Conservation (phyloP, 2,329 filamentous ascomycete species). For the Aspergillus caelatus region DNA sequence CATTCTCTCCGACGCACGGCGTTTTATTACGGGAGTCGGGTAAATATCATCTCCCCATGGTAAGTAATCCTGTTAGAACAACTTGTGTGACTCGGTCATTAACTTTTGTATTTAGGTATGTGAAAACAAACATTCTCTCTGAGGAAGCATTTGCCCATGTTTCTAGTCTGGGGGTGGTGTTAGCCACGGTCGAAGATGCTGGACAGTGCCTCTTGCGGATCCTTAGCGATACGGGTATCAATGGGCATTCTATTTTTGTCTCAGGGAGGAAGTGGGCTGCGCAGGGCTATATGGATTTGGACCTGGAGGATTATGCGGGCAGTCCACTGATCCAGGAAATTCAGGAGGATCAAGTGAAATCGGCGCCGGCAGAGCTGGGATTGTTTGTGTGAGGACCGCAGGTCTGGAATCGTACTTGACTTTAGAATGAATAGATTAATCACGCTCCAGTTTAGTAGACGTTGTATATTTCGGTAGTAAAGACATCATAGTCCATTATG, state of each 20-base stretch:
- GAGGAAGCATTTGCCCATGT: slow-evolving; percentile 5
- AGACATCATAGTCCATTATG: too few species aligned
- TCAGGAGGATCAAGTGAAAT: slow-evolving; percentile 29
- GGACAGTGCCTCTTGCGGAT: slow-evolving; percentile 13
- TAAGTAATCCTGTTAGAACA: background rate
- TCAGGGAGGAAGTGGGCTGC: slow-evolving; percentile 35
- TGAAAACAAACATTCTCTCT: slow-evolving; percentile 4
- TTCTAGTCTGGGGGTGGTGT: background rate
- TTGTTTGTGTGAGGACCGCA: slow-evolving; percentile 12
- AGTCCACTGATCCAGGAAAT: slow-evolving; percentile 29
- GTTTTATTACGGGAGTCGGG: slow-evolving; percentile 36
- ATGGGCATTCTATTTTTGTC: slow-evolving; percentile 39
- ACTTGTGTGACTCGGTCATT: background rate
- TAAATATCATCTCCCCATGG: slow-evolving; percentile 43
- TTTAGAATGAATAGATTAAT: too few species aligned
- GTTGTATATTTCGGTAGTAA: too few species aligned
- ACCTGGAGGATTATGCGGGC: slow-evolving; percentile 38
- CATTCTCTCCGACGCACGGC: slow-evolving; percentile 36
- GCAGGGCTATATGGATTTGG: slow-evolving; percentile 38
- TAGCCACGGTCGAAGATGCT: slow-evolving; percentile 6
- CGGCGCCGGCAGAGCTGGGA: slow-evolving; percentile 25
- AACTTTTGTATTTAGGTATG: slow-evolving; percentile 22
- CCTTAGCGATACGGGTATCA: slow-evolving; percentile 28
- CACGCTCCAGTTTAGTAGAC: too few species aligned
- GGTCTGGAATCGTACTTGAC: too few species aligned